Base-by-base conservation (phyloP, 2,329 filamentous ascomycete species). In the Sporothrix schenckii region DNA sequence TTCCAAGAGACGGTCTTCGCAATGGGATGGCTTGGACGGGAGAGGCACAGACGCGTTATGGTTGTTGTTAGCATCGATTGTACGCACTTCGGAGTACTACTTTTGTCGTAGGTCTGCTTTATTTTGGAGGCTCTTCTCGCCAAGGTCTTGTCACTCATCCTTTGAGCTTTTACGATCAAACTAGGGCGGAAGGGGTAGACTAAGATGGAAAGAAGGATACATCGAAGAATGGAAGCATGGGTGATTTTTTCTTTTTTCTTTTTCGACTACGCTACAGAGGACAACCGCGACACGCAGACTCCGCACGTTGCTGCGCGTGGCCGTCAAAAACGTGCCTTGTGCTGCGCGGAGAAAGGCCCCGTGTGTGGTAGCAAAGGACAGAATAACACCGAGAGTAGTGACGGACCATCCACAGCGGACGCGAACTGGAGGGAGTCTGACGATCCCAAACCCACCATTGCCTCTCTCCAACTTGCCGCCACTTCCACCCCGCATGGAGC, bases 191-290 rank as follows among this genome's bases (percentile, higher is more conserved):
- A 34, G 7, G 34, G 34, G 6, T 34, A 34, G 34, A 3, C 49
- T 30, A 30, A 30, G 27, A 30, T 21, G 49, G 34, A 30, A 58
- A 58, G 54, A 58, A 39, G 7, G 4, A 41, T 7, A 61, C 19
- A 61, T 34, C 14, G 16, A 34, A 58, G 7, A 34, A 58, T 58
- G 11, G 54, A 60, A 61, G 56, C 56, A 61, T 61, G 13, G 34
- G 34, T 61, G 56, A 19, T 10, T 21, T 21, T 13, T 47, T 16
- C 44, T 47, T 16, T 1, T 47, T 16, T 47, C 44, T 49, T 14
- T 49, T 13, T 16, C 14, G 41, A 47, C 11, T 16, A 47, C 11
- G 14, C 11, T 16, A 47, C 11, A 4, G 34, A 34, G 34, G 6
- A 7, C 34, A 34, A 3, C 34, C 34, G 16, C 44, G 44, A 14